Percentiles rank a stretch among this genome's conserved stretches.
These are phyloP conservation scores for Chlorella sp. DNA, from an alignment of 139 green algal species.

Conservation along the genomic window DNA sequence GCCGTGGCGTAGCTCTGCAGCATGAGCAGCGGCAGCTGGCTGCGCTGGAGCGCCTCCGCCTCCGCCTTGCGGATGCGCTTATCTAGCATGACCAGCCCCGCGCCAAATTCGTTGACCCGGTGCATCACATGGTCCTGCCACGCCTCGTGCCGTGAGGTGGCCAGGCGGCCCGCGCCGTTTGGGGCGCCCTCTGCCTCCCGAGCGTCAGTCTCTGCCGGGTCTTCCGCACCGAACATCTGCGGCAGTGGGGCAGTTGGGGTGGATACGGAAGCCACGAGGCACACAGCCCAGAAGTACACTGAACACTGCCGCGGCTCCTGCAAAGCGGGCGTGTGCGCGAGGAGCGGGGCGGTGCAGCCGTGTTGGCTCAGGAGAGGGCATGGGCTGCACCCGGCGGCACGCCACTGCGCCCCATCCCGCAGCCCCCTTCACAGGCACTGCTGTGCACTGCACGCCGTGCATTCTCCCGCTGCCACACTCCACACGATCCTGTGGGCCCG, in stretches of 20 bases:
- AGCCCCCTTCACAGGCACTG: no score
- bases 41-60: not conserved
- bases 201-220: conserved; percentile 16
- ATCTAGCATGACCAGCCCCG: conserved; percentile 1
- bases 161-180: not conserved
- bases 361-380: no score
- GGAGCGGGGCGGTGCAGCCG: no score
- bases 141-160: conserved; percentile 6
- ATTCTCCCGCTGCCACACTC: no score
- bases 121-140: conserved; percentile 26
- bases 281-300: no score
- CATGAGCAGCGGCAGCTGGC: conserved; percentile 15
- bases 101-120: conserved; percentile 12
- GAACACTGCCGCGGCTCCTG: no score
- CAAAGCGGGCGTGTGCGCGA: no score
- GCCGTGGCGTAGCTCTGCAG: conserved; percentile 39
- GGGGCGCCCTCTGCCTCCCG: not conserved
- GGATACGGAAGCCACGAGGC: not conserved
- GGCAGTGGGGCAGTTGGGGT: no score
- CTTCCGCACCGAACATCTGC: conserved; percentile 35
- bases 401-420: no score
- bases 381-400: no score
- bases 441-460: no score
- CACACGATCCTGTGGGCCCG: no score
- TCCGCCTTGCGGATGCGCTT: conserved; percentile 1